Percentiles rank a stretch among this genome's conserved stretches.
These are phyloP conservation scores for Clarireedia homoeocarpa DNA, from an alignment of 2,329 filamentous ascomycete species.

Conservation along the genomic window DNA sequence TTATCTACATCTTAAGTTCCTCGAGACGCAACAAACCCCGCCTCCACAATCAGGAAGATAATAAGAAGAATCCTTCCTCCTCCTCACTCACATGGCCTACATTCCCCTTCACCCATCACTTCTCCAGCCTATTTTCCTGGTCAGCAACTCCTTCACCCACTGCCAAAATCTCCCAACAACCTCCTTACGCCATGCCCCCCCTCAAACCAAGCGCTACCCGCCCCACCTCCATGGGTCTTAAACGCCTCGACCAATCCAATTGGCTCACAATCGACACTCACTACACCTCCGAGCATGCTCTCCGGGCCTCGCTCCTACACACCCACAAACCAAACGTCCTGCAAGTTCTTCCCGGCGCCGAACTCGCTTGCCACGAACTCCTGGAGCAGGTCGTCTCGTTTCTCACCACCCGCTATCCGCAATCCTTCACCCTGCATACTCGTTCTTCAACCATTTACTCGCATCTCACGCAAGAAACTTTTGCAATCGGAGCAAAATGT, in stretches of 20 bases:
- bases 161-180: neutral
- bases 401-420: conserved; percentile 36
- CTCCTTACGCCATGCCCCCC: neutral
- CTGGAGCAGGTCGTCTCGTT: conserved; percentile 38
- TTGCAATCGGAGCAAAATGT: conserved; percentile 30
- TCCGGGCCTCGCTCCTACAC: conserved; percentile 35
- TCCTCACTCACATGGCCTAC: neutral
- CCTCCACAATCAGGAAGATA: neutral
- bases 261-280: conserved; percentile 42
- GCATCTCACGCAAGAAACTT: conserved; percentile 36
- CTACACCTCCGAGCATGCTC: conserved; percentile 36
- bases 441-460: conserved; percentile 31
- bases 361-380: conserved; percentile 39
- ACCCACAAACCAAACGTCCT: conserved; percentile 35
- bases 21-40: neutral
- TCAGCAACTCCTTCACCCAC: neutral
- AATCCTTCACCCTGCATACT: conserved; percentile 33
- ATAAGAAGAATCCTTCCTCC: neutral
- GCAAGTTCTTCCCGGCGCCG: conserved; percentile 36
- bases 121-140: neutral
- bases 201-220: conserved; percentile 4
- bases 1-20: neutral
- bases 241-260: conserved; percentile 36
- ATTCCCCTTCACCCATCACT: neutral
- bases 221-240: conserved; percentile 40